These are phyloP conservation scores for Xylariaceae sp. DNA, from an alignment of 2,329 filamentous ascomycete species.

Conservation along the genomic window DNA sequence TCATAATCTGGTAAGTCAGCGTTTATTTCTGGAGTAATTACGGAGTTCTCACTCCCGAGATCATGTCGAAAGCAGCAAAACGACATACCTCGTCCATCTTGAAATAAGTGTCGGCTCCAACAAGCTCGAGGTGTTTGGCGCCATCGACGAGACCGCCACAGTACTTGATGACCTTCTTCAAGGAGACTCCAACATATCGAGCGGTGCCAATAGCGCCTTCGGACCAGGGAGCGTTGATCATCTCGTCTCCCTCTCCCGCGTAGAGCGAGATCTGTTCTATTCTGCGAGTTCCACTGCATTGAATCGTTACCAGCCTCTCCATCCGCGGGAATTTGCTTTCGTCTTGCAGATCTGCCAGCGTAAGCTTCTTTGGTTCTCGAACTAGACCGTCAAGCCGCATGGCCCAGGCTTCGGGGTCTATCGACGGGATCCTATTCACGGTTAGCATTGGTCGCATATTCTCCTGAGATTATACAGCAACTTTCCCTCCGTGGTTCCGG, in stretches of 20 bases:
- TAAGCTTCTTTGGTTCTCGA: conserved; percentile 50
- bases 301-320: conserved; percentile 55
- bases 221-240: conserved; percentile 51
- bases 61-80: not conserved
- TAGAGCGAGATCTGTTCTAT: conserved; percentile 63
- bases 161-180: conserved; percentile 65
- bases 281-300: conserved; percentile 63
- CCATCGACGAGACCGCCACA: conserved; percentile 55
- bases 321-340: conserved; percentile 55
- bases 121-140: conserved; percentile 60
- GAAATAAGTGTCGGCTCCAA: conserved; percentile 68
- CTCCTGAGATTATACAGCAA: not conserved
- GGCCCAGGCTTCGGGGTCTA: conserved; percentile 50
- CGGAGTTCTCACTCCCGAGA: not conserved
- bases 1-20: conserved; percentile 38
- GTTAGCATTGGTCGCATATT: not conserved
- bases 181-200: conserved; percentile 54
- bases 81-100: conserved; percentile 49
- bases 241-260: conserved; percentile 61
- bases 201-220: conserved; percentile 64
- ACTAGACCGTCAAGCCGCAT: conserved; percentile 57
- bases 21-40: too few species aligned
- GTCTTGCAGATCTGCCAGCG: conserved; percentile 54
- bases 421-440: conserved; percentile 49
- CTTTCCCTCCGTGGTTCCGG: conserved; percentile 61